Base-by-base conservation (phyloP, 2,329 filamentous ascomycete species). In the Penicillium sp. region DNA sequence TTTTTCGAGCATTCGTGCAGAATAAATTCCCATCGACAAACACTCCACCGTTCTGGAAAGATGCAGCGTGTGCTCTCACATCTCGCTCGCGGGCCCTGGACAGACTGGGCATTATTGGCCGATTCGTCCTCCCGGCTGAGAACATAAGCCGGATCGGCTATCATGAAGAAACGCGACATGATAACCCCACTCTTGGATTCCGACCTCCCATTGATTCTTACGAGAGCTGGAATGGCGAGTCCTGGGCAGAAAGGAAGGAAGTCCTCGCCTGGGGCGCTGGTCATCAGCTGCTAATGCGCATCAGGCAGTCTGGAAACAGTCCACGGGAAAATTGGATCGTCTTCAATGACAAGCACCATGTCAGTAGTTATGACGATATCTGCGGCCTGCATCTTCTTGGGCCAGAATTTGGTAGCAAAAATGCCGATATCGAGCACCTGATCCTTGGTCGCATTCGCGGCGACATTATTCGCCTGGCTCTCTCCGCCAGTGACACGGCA, bases 251-350 rank as follows among this genome's bases (percentile, higher is more conserved):
- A 43, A 73, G 79, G 56, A 77, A 74, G 59, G 82, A 86, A 61
- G 76, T 82, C 0, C 64, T 87, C 7, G 80, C 77, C 2, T 85
- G 81, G 77, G 82, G 82, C 46, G 83, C 83, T 11, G 84, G 81
- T 1, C 79, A 83, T 2, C 76, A 82, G 51, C 63, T 87, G 9
- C 68, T 80, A 4, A 55, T 84, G 50, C 72, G 79, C 18, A 70
- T 76, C 10, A 79, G 76, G 58, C 70, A 78, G 48, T 73, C 73
- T 22, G 76, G 73, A 11, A 55, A 44, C 47, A 60, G 54, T 14
- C 49, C 36, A 41, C 62, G 64, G 48, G 69, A 68, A 50, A 64
- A 66, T 28, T 85, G 81, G 80, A 71, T 75, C 31, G 73, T 76
- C 2, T 84, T 82, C 58, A 76, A 76, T 49, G 77, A 81, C 13